Evolutionary conservation across 2,329 filamentous ascomycete genomes (phyloP).

Genomic region (Rasamsonia emersonii): DNA sequence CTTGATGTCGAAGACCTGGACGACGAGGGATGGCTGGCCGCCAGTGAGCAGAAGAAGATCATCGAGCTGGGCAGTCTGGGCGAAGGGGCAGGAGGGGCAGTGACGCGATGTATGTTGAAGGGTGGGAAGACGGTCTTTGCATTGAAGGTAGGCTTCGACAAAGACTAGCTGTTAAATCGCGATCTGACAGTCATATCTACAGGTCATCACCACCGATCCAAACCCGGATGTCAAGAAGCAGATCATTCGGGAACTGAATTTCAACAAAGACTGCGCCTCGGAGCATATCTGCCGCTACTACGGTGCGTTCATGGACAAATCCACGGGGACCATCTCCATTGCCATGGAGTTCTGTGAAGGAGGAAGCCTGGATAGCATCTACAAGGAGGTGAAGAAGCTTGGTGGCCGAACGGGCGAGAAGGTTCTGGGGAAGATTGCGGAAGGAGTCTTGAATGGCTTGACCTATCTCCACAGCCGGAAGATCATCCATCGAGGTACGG

Average conservation of each 20-base stretch:
- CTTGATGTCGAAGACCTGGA: constrained; percentile 91
- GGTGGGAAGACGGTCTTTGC: constrained; percentile 93
- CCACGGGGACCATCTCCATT: constrained; percentile 95
- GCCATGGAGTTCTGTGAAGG: constrained; percentile 99
- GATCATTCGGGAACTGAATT: constrained; percentile 89
- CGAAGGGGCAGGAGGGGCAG: constrained; percentile 90
- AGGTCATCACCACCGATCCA: constrained; percentile 97
- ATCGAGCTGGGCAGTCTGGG: constrained; percentile 81
- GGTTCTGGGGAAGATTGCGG: constrained; percentile 90
- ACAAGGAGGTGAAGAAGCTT: constrained; percentile 92
- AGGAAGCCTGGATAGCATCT: constrained; percentile 90
- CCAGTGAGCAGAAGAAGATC: constrained; percentile 80
- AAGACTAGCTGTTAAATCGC: no score
- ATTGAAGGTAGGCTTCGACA: constrained; percentile 62
- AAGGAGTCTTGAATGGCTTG: constrained; percentile 85
- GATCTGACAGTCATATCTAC: no score
- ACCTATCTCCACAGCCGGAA: constrained; percentile 93
- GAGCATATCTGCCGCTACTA: constrained; percentile 97
- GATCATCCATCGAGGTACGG: constrained; percentile 79
- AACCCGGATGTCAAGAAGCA: constrained; percentile 98
- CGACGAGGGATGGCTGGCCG: constrained; percentile 90
- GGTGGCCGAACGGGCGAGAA: constrained; percentile 94
- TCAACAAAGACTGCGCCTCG: constrained; percentile 95
- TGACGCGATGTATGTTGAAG: constrained; percentile 82
- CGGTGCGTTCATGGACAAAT: constrained; percentile 89